Evolutionary conservation across 1,284 basidiomycete genomes (phyloP), one percentile per base, ranked within the genome.

Genomic region (Rhodofomes roseus): DNA sequence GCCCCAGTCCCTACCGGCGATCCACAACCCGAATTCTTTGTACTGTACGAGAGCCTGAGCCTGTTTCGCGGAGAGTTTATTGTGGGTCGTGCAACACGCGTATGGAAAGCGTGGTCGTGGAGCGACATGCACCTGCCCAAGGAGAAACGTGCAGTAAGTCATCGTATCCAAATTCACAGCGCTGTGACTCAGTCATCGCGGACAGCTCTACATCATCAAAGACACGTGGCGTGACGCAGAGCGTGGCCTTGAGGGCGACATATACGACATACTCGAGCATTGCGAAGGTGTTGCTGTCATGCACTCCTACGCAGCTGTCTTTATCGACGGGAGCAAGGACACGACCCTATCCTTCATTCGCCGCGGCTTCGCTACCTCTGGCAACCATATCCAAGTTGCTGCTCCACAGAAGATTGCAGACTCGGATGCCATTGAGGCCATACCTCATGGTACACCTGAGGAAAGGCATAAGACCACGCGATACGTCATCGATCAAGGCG

Each of bases 201-300:
- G 4, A 6, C 34, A 62, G 60, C 31, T 44, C 5, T 62, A 51
- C 54, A 41, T 62, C 20, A 25, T 55, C 2, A 62, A 59, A 50
- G 60, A 62, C 34, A 56, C 52, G 2, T 62, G 60, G 60, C n/a
- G 58, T 40, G 60, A 62, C 37, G 57, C 55, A 16, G 29, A 57
- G 14, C 57, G 60, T 1, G 27, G 48, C n/a, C 23, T 56, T 8
- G 60, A 62, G 41, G 60, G 60, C n/a, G 60, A 59, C 20, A 7
- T 62, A 14, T 62, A 59, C 18, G 27, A 16, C 8, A 4, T 2
- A 7, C 6, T 58, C 4, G 56, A 23, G 3, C 9, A 8, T 4
- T 25, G 29, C 18, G 27, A 55, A 3, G 56, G 56, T 23, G 51
- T 58, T 12, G 56, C 56, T 3, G 8, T 8, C 1, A 44, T 44